Conservation (phyloP, 768 basidiomycete genomes). For the Rhodocollybia butyracea region DNA sequence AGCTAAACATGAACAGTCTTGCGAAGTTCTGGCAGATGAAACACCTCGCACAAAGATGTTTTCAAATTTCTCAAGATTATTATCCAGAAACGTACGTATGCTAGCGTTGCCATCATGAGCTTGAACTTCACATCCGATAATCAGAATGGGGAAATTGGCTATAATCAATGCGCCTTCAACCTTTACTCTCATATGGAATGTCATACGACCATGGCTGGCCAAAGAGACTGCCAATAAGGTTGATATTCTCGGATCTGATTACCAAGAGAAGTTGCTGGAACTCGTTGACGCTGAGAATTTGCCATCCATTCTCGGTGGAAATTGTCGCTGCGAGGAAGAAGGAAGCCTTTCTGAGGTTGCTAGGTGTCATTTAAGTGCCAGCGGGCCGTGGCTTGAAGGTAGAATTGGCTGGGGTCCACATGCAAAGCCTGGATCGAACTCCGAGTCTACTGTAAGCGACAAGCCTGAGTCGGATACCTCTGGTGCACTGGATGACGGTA, state of each 20-base stretch:
- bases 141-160: conserved; percentile 68
- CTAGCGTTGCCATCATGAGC: neutral
- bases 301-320: conserved; percentile 59
- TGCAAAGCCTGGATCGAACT: conserved; percentile 20
- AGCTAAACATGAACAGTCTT: conserved; percentile 37
- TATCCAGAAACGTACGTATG: conserved; percentile 69
- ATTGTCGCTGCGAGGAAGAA: conserved; percentile 52
- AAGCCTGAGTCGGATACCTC: too few species aligned
- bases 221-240: conserved; percentile 71
- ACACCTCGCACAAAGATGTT: conserved; percentile 53
- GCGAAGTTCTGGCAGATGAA: conserved; percentile 78
- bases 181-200: conserved; percentile 70
- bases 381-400: conserved; percentile 71
- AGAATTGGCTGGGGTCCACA: conserved; percentile 48
- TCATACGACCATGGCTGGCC: conserved; percentile 69
- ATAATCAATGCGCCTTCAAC: conserved; percentile 72
- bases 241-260: conserved; percentile 61
- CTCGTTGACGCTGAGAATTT: conserved; percentile 63
- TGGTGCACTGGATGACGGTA: neutral
- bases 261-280: conserved; percentile 51
- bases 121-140: neutral
- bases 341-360: conserved; percentile 32
- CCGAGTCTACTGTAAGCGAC: too few species aligned
- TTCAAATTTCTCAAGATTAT: conserved; percentile 78
- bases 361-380: conserved; percentile 54